A percentile compares a stretch with the other conserved stretches of the same genome.
phyloP scores from a whole-genome alignment of 768 basidiomycete species.

The Tulasnella sp. region DNA sequence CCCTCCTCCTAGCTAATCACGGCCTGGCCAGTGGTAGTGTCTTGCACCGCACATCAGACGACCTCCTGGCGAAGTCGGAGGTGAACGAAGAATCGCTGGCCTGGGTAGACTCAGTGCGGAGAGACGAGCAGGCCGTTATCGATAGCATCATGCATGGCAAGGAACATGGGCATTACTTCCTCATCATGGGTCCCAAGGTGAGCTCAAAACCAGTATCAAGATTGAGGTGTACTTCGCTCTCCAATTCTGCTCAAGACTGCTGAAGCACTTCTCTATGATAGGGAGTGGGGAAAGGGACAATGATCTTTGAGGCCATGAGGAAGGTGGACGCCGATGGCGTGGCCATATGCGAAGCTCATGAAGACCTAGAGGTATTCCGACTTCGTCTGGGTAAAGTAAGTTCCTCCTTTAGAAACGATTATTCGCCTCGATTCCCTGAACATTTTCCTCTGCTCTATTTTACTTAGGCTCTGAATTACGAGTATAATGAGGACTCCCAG shows the following conservation, averaged over 20 bases:
- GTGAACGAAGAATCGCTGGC: conserved; percentile 25
- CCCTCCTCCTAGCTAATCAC: conserved; percentile 55
- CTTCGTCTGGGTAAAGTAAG: conserved; percentile 64
- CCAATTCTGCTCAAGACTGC: conserved; percentile 1
- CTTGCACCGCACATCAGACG: no score
- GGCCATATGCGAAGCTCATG: conserved; percentile 72
- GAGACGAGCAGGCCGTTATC: conserved; percentile 64
- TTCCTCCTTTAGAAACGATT: no score
- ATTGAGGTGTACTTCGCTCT: conserved; percentile 5
- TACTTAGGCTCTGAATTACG: conserved; percentile 63
- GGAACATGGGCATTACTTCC: conserved; percentile 62
- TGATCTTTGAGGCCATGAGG: conserved; percentile 76
- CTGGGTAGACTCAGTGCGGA: conserved; percentile 52
- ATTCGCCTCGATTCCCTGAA: not conserved
- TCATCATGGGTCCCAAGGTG: conserved; percentile 71
- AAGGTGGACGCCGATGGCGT: conserved; percentile 60
- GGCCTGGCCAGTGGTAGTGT: conserved; percentile 17
- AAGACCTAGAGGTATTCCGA: conserved; percentile 78
- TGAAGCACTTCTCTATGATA: conserved; percentile 22
- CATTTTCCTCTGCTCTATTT: not conserved
- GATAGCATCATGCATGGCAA: conserved; percentile 70
- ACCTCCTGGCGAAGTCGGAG: conserved; percentile 26
- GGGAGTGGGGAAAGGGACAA: conserved; percentile 76
- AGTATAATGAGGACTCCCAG: conserved; percentile 76
- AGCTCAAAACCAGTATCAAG: conserved; percentile 12